Evolutionary conservation across 192 early-diverging fungal genomes (phyloP).

Genomic region (Lobosporangium transversale): DNA sequence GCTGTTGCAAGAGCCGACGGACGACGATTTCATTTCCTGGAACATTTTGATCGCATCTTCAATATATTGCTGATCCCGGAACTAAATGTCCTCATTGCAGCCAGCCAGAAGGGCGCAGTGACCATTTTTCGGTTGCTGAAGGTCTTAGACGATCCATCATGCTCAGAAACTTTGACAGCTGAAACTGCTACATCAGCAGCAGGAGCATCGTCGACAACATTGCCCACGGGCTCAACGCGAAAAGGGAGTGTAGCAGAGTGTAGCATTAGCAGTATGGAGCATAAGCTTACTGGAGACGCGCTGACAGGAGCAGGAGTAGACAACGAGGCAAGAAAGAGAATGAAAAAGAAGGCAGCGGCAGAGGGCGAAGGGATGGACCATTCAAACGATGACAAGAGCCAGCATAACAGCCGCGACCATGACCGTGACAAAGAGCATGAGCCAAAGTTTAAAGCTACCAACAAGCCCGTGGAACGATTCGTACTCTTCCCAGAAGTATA

Average conservation of each 20-base stretch:
- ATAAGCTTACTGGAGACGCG: neutral
- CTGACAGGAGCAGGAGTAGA: too few species aligned
- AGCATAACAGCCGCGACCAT: too few species aligned
- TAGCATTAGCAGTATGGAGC: neutral
- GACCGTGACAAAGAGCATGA: neutral
- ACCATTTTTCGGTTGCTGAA: constrained; percentile 34
- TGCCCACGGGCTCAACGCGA: neutral
- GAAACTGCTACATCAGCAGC: neutral
- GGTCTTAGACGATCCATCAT: constrained; percentile 12
- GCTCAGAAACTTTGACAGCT: neutral
- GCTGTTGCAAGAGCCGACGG: constrained; percentile 35
- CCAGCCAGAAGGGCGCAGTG: constrained; percentile 49
- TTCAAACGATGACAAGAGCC: neutral
- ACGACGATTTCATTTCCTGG: constrained; percentile 27
- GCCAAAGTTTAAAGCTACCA: neutral
- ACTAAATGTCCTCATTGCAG: constrained; percentile 29
- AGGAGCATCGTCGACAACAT: neutral
- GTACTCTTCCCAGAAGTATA: constrained; percentile 51
- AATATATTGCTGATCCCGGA: constrained; percentile 42
- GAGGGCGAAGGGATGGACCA: neutral
- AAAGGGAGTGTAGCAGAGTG: neutral
- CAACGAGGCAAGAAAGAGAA: neutral
- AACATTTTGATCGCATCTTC: constrained; percentile 50
- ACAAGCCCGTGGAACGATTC: constrained; percentile 1
- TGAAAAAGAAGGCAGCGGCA: neutral